phyloP scores from a whole-genome alignment of 148 eudicot genomes.

The Amaranthus cruentus region DNA sequence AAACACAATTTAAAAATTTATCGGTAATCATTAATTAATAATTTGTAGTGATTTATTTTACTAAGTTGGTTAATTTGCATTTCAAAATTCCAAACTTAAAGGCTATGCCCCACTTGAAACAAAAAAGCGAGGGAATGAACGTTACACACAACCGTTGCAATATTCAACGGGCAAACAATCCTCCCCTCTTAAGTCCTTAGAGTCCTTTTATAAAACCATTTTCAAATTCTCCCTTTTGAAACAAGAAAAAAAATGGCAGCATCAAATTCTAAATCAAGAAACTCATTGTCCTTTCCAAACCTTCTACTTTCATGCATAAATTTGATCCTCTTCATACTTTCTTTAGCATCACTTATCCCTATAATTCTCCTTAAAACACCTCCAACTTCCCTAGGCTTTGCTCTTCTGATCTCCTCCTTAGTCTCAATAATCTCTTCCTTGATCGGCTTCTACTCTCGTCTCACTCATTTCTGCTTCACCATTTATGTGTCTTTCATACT shows the following conservation, averaged over 20 bases:
- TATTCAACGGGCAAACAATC: slow-evolving; percentile 13
- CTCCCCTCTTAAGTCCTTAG: slow-evolving; percentile 7
- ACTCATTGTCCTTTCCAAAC: slow-evolving; percentile 52
- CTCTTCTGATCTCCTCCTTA: slow-evolving; percentile 42
- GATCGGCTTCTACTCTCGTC: slow-evolving; percentile 54
- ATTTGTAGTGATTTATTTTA: no score
- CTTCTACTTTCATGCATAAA: slow-evolving; percentile 48
- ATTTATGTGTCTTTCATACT: slow-evolving; percentile 53
- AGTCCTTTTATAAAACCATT: slow-evolving; percentile 2
- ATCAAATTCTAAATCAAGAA: slow-evolving; percentile 38
- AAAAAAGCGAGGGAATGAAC: slow-evolving; percentile 11
- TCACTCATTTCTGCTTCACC: slow-evolving; percentile 53
- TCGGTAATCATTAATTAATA: no score
- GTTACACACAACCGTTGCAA: slow-evolving; percentile 30
- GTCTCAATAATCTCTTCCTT: slow-evolving; percentile 56
- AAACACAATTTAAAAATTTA: no score
- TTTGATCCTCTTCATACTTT: slow-evolving; percentile 51
- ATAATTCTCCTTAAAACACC: slow-evolving; percentile 50
- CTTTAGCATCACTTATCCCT: slow-evolving; percentile 54
- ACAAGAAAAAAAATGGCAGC: slow-evolving; percentile 34
- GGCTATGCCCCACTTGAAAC: not conserved
- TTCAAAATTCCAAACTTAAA: not conserved
- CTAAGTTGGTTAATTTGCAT: not conserved
- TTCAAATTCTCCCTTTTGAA: not conserved
- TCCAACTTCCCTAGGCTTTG: slow-evolving; percentile 57